Evolutionary conservation across 2,329 filamentous ascomycete species (phyloP).

Genomic region (Chaetomium sp.): DNA sequence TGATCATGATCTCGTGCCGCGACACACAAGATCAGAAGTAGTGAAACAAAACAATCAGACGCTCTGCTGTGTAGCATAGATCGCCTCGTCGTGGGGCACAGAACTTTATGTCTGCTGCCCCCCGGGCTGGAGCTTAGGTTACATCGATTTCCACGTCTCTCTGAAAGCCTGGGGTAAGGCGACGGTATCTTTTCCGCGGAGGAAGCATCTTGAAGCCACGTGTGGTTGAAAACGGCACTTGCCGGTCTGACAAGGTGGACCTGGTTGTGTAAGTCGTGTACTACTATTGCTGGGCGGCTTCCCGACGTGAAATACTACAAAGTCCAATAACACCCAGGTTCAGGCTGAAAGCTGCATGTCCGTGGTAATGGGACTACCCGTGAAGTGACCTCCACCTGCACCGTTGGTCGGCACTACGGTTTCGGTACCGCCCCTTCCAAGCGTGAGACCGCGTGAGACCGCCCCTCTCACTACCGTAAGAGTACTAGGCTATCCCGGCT

Average conservation of each 20-base stretch:
- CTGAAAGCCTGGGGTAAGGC: no score
- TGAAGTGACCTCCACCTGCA: not conserved
- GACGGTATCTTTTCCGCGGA: no score
- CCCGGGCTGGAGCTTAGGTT: no score
- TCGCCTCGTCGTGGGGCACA: no score
- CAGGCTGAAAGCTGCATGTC: not conserved
- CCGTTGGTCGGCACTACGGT: not conserved
- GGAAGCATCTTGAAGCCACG: not conserved
- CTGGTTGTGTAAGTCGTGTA: not conserved
- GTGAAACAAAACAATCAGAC: no score
- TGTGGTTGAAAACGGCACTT: not conserved
- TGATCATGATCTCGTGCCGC: no score
- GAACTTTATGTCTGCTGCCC: no score
- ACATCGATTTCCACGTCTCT: no score
- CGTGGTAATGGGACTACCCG: not conserved
- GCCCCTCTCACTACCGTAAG: not conserved
- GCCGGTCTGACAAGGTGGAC: not conserved
- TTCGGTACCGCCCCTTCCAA: not conserved
- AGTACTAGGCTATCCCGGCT: not conserved
- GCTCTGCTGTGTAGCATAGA: no score
- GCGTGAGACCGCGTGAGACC: no score
- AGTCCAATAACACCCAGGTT: not conserved
- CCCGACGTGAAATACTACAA: not conserved
- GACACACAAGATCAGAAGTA: no score
- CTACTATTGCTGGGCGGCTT: not conserved